Conservation (phyloP, 371 early-diverging fungal species). For the Mucor saturninus region DNA sequence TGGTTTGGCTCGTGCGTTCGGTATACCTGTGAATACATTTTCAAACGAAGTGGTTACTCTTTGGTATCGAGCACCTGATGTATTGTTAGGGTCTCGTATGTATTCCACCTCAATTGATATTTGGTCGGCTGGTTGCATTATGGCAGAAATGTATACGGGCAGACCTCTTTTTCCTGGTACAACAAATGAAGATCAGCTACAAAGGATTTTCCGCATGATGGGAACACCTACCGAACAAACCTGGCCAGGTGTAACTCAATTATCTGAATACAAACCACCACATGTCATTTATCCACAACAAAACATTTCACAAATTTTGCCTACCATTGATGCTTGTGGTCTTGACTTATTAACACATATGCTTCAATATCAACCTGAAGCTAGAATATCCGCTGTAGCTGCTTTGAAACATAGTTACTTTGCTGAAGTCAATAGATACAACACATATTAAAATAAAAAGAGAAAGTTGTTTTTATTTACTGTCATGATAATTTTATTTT, state of each 20-base stretch:
- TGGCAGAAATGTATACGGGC: slow-evolving; percentile 94
- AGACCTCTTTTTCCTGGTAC: slow-evolving; percentile 96
- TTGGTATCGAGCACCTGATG: slow-evolving; percentile 97
- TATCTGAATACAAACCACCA: slow-evolving; percentile 86
- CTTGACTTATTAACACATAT: slow-evolving; percentile 78
- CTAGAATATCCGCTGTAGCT: slow-evolving; percentile 83
- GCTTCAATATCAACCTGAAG: slow-evolving; percentile 84
- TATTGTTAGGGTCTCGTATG: slow-evolving; percentile 91
- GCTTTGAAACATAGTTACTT: slow-evolving; percentile 85
- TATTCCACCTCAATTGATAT: slow-evolving; percentile 98
- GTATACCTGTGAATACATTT: slow-evolving; percentile 95
- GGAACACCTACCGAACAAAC: slow-evolving; percentile 87
- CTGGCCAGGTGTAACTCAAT: slow-evolving; percentile 86
- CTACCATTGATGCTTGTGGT: slow-evolving; percentile 76
- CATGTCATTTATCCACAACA: slow-evolving; percentile 74
- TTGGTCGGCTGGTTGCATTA: slow-evolving; percentile 99
- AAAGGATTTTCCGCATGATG: slow-evolving; percentile 85
- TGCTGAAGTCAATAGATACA: slow-evolving; percentile 51
- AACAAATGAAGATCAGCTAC: slow-evolving; percentile 87
- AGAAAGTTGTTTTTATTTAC: slow-evolving; percentile 12
- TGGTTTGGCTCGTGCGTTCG: slow-evolving; percentile 95
- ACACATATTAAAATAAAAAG: slow-evolving; percentile 5
- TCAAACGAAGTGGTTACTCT: slow-evolving; percentile 98
- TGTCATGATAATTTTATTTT: slow-evolving; percentile 5
- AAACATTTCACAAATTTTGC: slow-evolving; percentile 68